Evolutionary conservation across 106 monocot genomes (phyloP), one percentile per base, ranked within the genome.

Genomic region (Apostasia ramifera): DNA sequence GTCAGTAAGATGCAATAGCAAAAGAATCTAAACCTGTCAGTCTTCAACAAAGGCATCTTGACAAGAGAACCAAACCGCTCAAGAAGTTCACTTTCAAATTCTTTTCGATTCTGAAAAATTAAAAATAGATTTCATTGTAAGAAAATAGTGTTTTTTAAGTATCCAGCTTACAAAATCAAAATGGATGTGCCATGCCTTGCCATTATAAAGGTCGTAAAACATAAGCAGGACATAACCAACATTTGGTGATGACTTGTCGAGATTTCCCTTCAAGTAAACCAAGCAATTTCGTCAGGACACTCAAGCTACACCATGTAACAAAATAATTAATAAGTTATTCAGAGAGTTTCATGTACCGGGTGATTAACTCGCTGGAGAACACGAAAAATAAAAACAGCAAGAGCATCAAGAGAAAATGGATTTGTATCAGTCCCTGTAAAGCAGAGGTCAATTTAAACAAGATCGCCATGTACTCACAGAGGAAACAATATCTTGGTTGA

Each of bases 361-460:
- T 97, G 97, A 70, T 97, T 92, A 26, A 75, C 92, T 76, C 97
- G 78, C 41, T 97, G 89, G 75, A 97, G 89, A 1, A 97, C 97
- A 67, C 97, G 97, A 61, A 81, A 85, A 3, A 97, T 85, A 55
- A 97, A 97, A 68, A 97, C 87, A 87, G 97, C 97, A 70, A 92
- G 77, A 47, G 97, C 92, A 79, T 97, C 97, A 66, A 97, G 82
- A 71, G 92, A 97, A 79, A 97, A 97, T 44, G 97, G 97, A 75
- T 97, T 97, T 57, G 83, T 79, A 79, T 81, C 74, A 46, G 92
- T 97, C 67, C 97, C 97, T 97, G 75, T 53, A 81, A 13, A 69
- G 26, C 26, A 26, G 26, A 26, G 26, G 26, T 26, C 26, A 26
- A 26, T 26, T 26, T 26, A 26, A 26, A 26, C 26, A 26, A 26